Base-by-base conservation (phyloP, 768 basidiomycete genomes). In the Phanerodontia chrysosporium region DNA sequence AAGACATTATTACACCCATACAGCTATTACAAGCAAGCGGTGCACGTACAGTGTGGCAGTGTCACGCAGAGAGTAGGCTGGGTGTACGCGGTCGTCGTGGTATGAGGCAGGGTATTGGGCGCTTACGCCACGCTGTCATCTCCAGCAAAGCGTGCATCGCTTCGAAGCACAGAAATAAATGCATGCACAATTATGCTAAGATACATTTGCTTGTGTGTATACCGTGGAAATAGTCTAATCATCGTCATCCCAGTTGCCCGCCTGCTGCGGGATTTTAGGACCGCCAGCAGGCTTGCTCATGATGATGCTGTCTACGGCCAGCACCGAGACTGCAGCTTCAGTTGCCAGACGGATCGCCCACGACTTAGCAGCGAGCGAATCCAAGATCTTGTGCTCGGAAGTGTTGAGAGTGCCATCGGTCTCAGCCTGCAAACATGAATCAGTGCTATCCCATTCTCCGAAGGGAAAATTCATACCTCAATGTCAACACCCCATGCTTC, bases 261-360 rank as follows among this genome's bases (percentile, higher is more conserved):
- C 80, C 70, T 93, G 92, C 68, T 94, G 90, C 55, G 91, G 91
- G 51, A 93, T 78, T 70, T 92, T 93, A 49, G 90, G 91, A 51
- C 91, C 90, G 29, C 91, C 90, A 0, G 91, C 90, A n/a, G 90
- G 89, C 69, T 92, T 93, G 76, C 90, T 92, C 85, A 95, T 94
- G 76, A 98, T 97, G 71, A 98, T 98, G 68, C 91, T 93, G 74
- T 99, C 97, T 7, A 99, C 97, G 62, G 89, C 90, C 56, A 99
- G 83, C 29, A 97, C 91, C 0, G 92, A 87, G 42, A 90, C 81
- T 1, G 95, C 94, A 18, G 94, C 92, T 69, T 97, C 94, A 0
- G 93, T 93, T 16, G 89, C 95, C n/a, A 95, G 82, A 58, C 83
- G 80, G 65, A 97, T 83, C 1, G 92, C 93, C 93, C 94, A 96